A percentile compares a stretch with the other conserved stretches of the same genome.
Conservation (phyloP, 1,284 basidiomycete genomes). For the Fomes fomentarius region DNA sequence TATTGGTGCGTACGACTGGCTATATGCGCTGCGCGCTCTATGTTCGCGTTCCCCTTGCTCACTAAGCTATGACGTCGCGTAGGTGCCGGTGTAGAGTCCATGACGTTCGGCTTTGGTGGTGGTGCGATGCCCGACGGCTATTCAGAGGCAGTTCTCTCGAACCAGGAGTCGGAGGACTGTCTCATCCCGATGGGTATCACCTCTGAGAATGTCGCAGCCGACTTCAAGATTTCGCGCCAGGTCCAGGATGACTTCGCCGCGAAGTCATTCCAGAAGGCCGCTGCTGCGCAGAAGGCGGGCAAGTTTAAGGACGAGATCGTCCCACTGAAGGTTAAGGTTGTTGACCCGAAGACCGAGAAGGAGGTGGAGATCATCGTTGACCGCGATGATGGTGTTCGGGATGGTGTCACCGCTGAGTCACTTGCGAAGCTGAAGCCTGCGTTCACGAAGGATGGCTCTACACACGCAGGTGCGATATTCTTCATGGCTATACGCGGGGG, state of each 20-base stretch:
- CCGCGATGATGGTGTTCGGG: slow-evolving; percentile 90
- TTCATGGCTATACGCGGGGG: too few relatives aligned
- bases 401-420: slow-evolving; percentile 88
- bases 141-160: slow-evolving; percentile 81
- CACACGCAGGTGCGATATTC: slow-evolving; percentile 85
- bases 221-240: slow-evolving; percentile 76
- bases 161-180: slow-evolving; percentile 88
- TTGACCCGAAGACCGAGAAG: slow-evolving; percentile 88
- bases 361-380: slow-evolving; percentile 82
- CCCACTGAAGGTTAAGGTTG: slow-evolving; percentile 76
- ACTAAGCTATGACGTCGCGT: too few relatives aligned
- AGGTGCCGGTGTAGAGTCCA: slow-evolving; percentile 95
- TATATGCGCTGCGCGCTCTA: neutral
- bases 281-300: slow-evolving; percentile 86
- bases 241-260: slow-evolving; percentile 89
- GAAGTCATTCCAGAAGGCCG: slow-evolving; percentile 85
- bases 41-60: too few relatives aligned
- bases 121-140: slow-evolving; percentile 72
- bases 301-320: slow-evolving; percentile 94
- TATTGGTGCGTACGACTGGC: slow-evolving; percentile 61
- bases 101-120: slow-evolving; percentile 87
- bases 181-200: slow-evolving; percentile 97
- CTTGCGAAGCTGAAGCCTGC: slow-evolving; percentile 93
- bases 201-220: slow-evolving; percentile 91
- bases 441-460: slow-evolving; percentile 87